phyloP scores from a whole-genome alignment of 805 yeast genomes.

The Scheffersomyces amazonensis region DNA sequence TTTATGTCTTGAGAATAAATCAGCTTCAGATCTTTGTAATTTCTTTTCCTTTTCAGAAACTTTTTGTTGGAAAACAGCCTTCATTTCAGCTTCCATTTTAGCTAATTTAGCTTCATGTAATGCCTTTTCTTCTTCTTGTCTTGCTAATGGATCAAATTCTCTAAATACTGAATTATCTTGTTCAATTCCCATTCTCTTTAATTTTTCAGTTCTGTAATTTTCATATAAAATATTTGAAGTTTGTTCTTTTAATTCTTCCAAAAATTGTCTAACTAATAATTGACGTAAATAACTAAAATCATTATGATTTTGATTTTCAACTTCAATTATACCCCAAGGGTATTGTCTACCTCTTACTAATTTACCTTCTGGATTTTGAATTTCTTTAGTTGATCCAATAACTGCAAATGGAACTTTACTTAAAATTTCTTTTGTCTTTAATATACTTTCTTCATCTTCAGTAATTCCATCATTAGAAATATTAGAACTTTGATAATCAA shows the following conservation, averaged over 20 bases:
- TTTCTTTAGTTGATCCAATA: slow-evolving; percentile 80
- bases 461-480: slow-evolving; percentile 64
- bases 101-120: slow-evolving; percentile 91
- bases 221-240: slow-evolving; percentile 80
- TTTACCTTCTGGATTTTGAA: slow-evolving; percentile 71
- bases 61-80: slow-evolving; percentile 92
- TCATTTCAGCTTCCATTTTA: slow-evolving; percentile 95
- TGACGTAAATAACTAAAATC: slow-evolving; percentile 90
- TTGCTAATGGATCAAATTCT: slow-evolving; percentile 88
- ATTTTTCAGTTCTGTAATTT: slow-evolving; percentile 81
- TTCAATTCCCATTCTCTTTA: slow-evolving; percentile 76
- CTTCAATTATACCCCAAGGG: slow-evolving; percentile 97
- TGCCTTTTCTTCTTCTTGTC: slow-evolving; percentile 90
- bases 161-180: slow-evolving; percentile 93
- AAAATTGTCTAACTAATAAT: slow-evolving; percentile 79
- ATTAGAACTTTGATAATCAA: slow-evolving; percentile 63
- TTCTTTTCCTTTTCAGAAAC: slow-evolving; percentile 96
- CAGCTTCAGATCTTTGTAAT: slow-evolving; percentile 94
- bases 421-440: slow-evolving; percentile 64
- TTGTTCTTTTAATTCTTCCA: slow-evolving; percentile 90
- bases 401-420: slow-evolving; percentile 86
- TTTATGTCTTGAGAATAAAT: slow-evolving; percentile 89
- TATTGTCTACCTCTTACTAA: slow-evolving; percentile 85
- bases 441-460: slow-evolving; percentile 81
- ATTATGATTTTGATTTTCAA: slow-evolving; percentile 90